These are phyloP conservation scores for Penicillium maclennaniae DNA, from an alignment of 495 filamentous ascomycete genomes.

Conservation along the genomic window DNA sequence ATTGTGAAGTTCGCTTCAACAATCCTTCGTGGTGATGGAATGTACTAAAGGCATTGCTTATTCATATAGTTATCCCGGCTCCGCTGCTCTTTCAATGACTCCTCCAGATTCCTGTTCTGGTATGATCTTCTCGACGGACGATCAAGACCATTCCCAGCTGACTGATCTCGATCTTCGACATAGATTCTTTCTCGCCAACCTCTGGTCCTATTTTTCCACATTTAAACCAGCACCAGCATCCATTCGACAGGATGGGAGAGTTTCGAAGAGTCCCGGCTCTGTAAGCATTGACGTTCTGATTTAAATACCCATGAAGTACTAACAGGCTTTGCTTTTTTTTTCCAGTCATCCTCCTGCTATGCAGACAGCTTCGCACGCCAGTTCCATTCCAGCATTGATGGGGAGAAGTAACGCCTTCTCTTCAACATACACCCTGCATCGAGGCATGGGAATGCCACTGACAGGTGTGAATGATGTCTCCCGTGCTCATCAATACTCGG, in stretches of 20 bases:
- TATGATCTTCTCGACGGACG: conserved; percentile 17
- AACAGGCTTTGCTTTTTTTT: conserved; percentile 6
- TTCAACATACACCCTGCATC: conserved; percentile 32
- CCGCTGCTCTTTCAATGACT: conserved; percentile 43
- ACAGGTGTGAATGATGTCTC: conserved; percentile 35
- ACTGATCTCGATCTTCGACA: conserved; percentile 1
- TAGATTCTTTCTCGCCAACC: conserved; percentile 41
- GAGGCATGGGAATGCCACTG: conserved; percentile 31
- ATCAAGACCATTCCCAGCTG: not conserved
- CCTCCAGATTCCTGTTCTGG: conserved; percentile 47
- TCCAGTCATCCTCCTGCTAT: conserved; percentile 39
- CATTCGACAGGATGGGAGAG: conserved; percentile 42
- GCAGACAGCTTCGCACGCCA: conserved; percentile 25
- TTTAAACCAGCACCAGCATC: conserved; percentile 25
- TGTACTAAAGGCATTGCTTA: conserved; percentile 23
- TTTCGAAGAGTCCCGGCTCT: conserved; percentile 42
- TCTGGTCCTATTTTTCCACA: conserved; percentile 40
- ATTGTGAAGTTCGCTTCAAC: not conserved
- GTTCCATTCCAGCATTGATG: conserved; percentile 28
- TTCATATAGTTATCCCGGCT: conserved; percentile 39
- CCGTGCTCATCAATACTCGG: conserved; percentile 31
- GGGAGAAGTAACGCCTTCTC: conserved; percentile 37
- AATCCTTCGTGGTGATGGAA: conserved; percentile 14
- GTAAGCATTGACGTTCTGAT: conserved; percentile 25
- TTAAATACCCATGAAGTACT: conserved; percentile 8